Evolutionary conservation across 192 early-diverging fungal genomes (phyloP).

Genomic region (Backusella macrospora): DNA sequence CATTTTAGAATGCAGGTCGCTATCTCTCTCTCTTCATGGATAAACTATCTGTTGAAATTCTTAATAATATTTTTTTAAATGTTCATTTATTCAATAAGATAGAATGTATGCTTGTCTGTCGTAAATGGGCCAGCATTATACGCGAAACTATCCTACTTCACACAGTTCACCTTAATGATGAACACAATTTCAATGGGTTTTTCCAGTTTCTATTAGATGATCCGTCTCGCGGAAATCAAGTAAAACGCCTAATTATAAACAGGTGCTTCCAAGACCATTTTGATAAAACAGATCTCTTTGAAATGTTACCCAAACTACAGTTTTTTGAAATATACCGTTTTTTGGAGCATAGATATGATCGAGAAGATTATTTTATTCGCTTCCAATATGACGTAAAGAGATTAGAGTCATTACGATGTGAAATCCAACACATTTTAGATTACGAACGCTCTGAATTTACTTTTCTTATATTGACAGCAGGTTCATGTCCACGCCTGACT

Average conservation of each 20-base stretch:
- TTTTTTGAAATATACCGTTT: background rate
- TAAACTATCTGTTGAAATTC: slow-evolving; percentile 2
- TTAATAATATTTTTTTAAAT: background rate
- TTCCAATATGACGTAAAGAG: background rate
- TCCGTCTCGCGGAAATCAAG: background rate
- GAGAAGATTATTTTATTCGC: background rate
- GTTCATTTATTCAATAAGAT: background rate
- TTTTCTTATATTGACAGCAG: background rate
- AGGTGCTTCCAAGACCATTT: background rate
- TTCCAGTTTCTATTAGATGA: background rate
- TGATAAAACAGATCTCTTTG: background rate
- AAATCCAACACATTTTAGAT: background rate
- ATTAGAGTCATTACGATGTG: background rate
- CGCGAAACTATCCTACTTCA: background rate
- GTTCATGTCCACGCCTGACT: background rate
- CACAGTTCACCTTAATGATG: background rate
- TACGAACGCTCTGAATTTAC: background rate
- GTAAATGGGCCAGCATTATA: slow-evolving; percentile 3
- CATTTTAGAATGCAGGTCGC: no score
- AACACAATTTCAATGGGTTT: background rate
- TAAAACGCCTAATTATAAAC: background rate
- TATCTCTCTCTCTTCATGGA: background rate
- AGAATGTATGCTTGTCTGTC: background rate
- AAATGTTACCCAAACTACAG: background rate
- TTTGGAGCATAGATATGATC: background rate